Evolutionary conservation across 768 basidiomycete species (phyloP).

Genomic region (Mycena filopes): DNA sequence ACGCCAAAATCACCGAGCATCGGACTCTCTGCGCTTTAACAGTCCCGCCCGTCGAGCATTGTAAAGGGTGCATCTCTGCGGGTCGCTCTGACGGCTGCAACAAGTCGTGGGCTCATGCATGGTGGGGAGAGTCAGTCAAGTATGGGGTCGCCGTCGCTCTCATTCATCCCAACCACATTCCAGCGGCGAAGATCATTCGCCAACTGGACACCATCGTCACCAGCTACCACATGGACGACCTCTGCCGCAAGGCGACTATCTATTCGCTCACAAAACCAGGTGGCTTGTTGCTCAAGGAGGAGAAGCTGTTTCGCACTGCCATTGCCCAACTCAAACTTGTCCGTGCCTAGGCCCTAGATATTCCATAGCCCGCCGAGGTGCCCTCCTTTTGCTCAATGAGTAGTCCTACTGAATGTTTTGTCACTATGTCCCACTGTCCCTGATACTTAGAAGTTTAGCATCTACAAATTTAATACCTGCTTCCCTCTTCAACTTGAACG

Average conservation of each 20-base stretch:
- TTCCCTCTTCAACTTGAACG: too few relatives aligned
- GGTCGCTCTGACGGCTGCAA: too few relatives aligned
- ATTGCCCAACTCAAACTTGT: too few relatives aligned
- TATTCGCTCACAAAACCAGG: background rate
- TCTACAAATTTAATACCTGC: too few relatives aligned
- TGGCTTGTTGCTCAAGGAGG: too few relatives aligned
- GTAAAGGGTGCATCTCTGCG: background rate
- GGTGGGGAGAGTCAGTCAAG: constrained; percentile 1
- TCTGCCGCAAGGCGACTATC: background rate
- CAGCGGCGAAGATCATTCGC: background rate
- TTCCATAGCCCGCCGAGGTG: too few relatives aligned
- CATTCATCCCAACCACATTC: background rate
- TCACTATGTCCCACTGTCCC: too few relatives aligned
- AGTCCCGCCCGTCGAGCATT: background rate
- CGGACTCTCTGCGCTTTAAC: background rate
- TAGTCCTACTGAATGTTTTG: too few relatives aligned
- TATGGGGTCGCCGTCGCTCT: background rate
- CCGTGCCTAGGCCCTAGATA: too few relatives aligned
- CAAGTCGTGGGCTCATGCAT: background rate
- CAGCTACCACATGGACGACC: background rate
- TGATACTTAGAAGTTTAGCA: too few relatives aligned
- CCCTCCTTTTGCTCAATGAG: too few relatives aligned
- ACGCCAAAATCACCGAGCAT: background rate
- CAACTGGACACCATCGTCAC: background rate
- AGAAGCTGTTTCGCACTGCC: too few relatives aligned